These are phyloP conservation scores for Phaeosphaeriaceae sp. DNA, from an alignment of 2,329 filamentous ascomycete genomes.

Conservation along the genomic window DNA sequence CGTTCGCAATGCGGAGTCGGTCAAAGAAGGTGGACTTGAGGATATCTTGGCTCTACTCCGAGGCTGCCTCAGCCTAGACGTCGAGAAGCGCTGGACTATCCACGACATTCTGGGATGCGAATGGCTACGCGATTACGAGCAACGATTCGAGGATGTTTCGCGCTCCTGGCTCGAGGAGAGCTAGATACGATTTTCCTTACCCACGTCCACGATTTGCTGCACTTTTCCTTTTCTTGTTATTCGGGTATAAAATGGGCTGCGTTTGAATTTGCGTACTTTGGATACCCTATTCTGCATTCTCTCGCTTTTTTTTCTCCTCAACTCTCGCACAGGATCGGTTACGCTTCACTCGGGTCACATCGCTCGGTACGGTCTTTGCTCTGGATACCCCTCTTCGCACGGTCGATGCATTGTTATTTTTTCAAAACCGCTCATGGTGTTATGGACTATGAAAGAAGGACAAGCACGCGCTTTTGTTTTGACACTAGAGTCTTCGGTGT, in stretches of 20 bases:
- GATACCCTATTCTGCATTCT: background rate
- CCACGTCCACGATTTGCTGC: background rate
- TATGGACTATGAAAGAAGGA: background rate
- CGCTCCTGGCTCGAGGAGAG: constrained; percentile 36
- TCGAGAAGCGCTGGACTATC: constrained; percentile 63
- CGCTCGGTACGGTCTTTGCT: background rate
- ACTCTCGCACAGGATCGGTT: background rate
- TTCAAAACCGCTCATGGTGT: background rate
- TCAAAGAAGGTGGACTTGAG: constrained; percentile 44
- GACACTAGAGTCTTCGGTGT: background rate
- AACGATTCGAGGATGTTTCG: constrained; percentile 36
- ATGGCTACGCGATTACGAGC: constrained; percentile 58
- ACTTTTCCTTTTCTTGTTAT: background rate
- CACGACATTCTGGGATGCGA: constrained; percentile 60
- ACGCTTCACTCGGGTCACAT: background rate
- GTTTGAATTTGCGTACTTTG: background rate
- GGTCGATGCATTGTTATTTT: background rate
- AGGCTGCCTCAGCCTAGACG: constrained; percentile 66
- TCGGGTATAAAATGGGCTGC: background rate
- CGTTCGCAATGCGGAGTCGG: constrained; percentile 54
- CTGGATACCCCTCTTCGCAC: background rate
- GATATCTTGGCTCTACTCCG: constrained; percentile 64
- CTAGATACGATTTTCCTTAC: background rate
- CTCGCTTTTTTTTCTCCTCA: background rate
- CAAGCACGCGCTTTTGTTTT: background rate